Evolutionary conservation across 2,329 filamentous ascomycete genomes (phyloP).

Genomic region (Plectosphaerella cucumerina): DNA sequence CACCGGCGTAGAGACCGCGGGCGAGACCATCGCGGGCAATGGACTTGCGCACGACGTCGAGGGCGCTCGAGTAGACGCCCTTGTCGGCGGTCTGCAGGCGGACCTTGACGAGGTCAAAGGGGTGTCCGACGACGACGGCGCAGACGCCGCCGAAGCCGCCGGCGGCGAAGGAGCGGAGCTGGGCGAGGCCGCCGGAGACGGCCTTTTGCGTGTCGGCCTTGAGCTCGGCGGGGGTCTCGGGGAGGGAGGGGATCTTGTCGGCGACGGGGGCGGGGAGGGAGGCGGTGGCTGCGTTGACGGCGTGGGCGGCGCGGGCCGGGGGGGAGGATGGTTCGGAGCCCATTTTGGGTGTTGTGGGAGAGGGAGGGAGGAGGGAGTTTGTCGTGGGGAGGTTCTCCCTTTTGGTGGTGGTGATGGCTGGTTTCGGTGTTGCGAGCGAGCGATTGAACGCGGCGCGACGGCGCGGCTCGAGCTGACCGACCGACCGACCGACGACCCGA

Average conservation of each 20-base stretch:
- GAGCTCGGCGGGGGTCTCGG: constrained; percentile 39
- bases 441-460: too few relatives aligned
- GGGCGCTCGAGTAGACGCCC: constrained; percentile 83
- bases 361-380: neutral
- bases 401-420: neutral
- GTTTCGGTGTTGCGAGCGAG: too few relatives aligned
- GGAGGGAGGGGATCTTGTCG: constrained; percentile 33
- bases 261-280: constrained; percentile 28
- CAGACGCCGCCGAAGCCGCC: constrained; percentile 92
- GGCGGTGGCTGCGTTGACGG: neutral
- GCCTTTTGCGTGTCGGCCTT: constrained; percentile 36
- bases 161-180: constrained; percentile 77
- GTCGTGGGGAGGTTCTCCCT: neutral
- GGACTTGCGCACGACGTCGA: constrained; percentile 89
- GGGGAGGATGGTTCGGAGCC: neutral
- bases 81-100: constrained; percentile 92
- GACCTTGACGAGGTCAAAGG: constrained; percentile 97
- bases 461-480: too few relatives aligned
- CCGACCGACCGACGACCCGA: neutral
- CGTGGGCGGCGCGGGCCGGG: neutral
- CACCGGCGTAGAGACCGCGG: constrained; percentile 90
- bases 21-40: constrained; percentile 78
- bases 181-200: constrained; percentile 34
- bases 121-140: constrained; percentile 91
- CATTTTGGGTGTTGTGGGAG: neutral